A percentile compares a stretch with the other conserved stretches of the same genome.
These are phyloP conservation scores for Leccinum boreale DNA, from an alignment of 768 basidiomycete genomes.

Conservation along the genomic window DNA sequence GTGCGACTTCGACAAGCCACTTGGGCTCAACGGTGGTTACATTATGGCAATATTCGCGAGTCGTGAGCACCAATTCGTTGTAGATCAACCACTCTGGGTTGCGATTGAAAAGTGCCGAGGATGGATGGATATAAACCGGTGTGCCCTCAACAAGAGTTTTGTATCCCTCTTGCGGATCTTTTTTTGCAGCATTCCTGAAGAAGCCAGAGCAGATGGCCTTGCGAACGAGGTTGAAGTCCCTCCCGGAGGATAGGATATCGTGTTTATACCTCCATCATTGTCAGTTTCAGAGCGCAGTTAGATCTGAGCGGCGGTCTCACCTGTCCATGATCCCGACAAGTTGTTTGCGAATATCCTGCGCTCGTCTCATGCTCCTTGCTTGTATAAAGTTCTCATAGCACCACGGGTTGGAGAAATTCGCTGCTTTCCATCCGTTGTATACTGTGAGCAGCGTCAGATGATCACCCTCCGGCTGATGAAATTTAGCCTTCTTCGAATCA, in stretches of 20 bases:
- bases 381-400: slow-evolving; percentile 99
- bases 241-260: slow-evolving; percentile 89
- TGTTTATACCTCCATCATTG: slow-evolving; percentile 77
- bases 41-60: slow-evolving; percentile 91
- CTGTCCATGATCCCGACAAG: slow-evolving; percentile 98
- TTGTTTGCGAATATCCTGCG: slow-evolving; percentile 98
- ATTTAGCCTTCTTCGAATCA: slow-evolving; percentile 99
- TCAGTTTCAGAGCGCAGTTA: slow-evolving; percentile 1
- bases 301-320: slow-evolving; percentile 40
- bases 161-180: slow-evolving; percentile 97
- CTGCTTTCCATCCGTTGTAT: slow-evolving; percentile 97
- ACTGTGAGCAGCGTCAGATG: slow-evolving; percentile 90
- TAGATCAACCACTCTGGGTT: slow-evolving; percentile 96
- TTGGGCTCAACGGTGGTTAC: slow-evolving; percentile 97
- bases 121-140: slow-evolving; percentile 98
- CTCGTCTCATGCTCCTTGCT: slow-evolving; percentile 93
- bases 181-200: slow-evolving; percentile 98
- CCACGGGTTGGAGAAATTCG: slow-evolving; percentile 98
- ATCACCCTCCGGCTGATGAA: slow-evolving; percentile 98
- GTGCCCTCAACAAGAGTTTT: slow-evolving; percentile 97
- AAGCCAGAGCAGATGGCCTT: slow-evolving; percentile 96
- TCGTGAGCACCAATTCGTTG: slow-evolving; percentile 93
- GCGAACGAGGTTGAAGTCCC: slow-evolving; percentile 89
- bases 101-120: slow-evolving; percentile 94
- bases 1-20: slow-evolving; percentile 97